phyloP scores from a whole-genome alignment of 2,329 filamentous ascomycete genomes.

The Parastagonospora nodorum region DNA sequence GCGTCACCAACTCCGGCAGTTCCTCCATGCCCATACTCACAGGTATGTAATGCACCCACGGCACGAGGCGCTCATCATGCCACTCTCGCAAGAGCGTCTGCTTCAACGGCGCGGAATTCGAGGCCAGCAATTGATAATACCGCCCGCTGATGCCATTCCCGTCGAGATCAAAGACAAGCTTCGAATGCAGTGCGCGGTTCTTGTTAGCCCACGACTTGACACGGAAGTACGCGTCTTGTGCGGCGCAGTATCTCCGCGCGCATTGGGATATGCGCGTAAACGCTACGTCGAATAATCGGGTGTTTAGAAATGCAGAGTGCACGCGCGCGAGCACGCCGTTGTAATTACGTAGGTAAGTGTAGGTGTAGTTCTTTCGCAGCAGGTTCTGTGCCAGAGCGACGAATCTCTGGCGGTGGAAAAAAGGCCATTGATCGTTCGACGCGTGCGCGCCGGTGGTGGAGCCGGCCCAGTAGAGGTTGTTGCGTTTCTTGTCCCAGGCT shows the following conservation, averaged over 20 bases:
- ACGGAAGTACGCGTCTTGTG: no score
- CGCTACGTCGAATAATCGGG: no score
- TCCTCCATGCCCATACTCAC: constrained; percentile 27
- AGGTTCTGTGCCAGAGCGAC: constrained; percentile 46
- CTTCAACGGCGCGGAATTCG: constrained; percentile 26
- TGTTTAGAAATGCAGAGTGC: no score
- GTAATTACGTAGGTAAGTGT: neutral
- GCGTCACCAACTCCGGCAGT: constrained; percentile 18
- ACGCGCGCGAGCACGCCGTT: no score
- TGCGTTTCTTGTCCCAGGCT: constrained; percentile 56
- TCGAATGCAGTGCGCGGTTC: no score
- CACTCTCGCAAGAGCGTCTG: constrained; percentile 45
- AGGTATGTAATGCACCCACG: constrained; percentile 45
- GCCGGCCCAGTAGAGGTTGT: constrained; percentile 63
- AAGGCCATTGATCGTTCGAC: constrained; percentile 44
- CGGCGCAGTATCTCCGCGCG: no score
- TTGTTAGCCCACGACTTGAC: no score
- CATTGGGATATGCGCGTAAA: no score
- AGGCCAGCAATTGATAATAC: constrained; percentile 19
- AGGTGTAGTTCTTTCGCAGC: constrained; percentile 10
- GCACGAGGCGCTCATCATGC: constrained; percentile 43
- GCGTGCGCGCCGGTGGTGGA: constrained; percentile 59
- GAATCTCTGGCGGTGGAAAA: constrained; percentile 54
- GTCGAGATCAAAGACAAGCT: constrained; percentile 22
- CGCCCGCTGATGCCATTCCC: constrained; percentile 26